A percentile compares a stretch with the other conserved stretches of the same genome.
Evolutionary conservation across 2,329 filamentous ascomycete species (phyloP).

Genomic region (Aspergillus sp.): DNA sequence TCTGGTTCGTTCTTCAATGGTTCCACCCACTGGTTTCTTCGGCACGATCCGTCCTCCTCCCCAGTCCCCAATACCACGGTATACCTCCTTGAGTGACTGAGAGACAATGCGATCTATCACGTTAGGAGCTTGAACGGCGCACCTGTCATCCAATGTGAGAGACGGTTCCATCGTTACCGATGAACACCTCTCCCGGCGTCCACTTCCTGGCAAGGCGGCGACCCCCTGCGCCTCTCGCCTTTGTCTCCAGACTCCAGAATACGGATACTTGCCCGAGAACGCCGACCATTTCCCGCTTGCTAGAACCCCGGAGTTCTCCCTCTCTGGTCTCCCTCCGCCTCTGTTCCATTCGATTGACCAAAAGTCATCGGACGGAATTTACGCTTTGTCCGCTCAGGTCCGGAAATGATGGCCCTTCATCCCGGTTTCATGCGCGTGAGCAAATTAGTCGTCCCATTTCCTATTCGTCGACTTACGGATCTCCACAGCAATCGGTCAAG

Average conservation of each 20-base stretch:
- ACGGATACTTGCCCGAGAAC: background rate
- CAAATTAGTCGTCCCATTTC: background rate
- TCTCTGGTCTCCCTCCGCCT: background rate
- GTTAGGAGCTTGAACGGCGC: background rate
- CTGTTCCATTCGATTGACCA: background rate
- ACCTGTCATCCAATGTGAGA: background rate
- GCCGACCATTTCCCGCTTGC: background rate
- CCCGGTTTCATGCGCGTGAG: background rate
- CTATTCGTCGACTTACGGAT: background rate
- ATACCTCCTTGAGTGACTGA: background rate
- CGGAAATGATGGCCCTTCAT: background rate
- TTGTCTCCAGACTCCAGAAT: background rate
- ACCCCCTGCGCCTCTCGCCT: background rate
- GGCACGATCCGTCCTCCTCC: conserved; percentile 13
- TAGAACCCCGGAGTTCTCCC: background rate
- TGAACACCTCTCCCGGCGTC: background rate
- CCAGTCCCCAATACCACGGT: background rate
- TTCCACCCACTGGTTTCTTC: conserved; percentile 8
- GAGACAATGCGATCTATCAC: background rate
- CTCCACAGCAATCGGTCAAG: background rate
- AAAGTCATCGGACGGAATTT: background rate
- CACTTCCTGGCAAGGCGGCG: background rate
- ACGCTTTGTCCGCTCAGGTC: background rate
- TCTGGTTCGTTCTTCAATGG: conserved; percentile 3
- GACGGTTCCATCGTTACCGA: background rate